Base-by-base conservation (phyloP, 208 protist species). In the Acanthamoeba lenticulata region DNA sequence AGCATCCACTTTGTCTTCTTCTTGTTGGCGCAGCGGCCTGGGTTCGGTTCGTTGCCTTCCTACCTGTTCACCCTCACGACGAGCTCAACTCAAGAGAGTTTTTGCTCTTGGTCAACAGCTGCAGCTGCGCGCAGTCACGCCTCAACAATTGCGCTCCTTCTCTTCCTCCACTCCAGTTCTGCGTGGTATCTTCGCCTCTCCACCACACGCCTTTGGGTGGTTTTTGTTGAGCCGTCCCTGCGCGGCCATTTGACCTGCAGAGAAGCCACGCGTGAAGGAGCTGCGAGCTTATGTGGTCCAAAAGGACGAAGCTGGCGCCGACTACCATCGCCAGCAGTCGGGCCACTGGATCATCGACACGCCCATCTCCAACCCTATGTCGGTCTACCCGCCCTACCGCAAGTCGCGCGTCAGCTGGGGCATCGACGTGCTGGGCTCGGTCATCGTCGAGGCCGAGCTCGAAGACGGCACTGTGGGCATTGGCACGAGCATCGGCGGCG, bases 391-490 rank as follows among this genome's bases (percentile, higher is more conserved):
- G 40, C 83, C 44, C 45, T 94, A 94, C 72, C 90, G 72, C 90
- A 86, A 94, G 90, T 88, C 90, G 9, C 74, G 74, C 38, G 55
- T 69, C 42, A 93, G 62, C 74, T 96, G 95, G 95, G 95, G 95
- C 17, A 96, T 96, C 72, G 89, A 96, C 44, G 95, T 94, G 69
- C 60, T 97, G 24, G 96, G 96, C 29, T 95, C 92, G 24, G 94
- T 97, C 77, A 90, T 97, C 36, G 95, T 96, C 6, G 95, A 97
- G 40, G 94, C 96, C 42, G 96, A 97, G 74, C 96, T 97, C 21
- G 93, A 95, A 19, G 94, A 97, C 81, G 96, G 96, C 19, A 97
- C 94, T 5, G 86, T 94, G 40, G 96, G 96, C 72, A 52, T 96
- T 27, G 96, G 96, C 24, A 96, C 96, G 27, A 95, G 92, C 77